Evolutionary conservation across 2,329 filamentous ascomycete species (phyloP).

Genomic region (Diaporthe citriasiana): DNA sequence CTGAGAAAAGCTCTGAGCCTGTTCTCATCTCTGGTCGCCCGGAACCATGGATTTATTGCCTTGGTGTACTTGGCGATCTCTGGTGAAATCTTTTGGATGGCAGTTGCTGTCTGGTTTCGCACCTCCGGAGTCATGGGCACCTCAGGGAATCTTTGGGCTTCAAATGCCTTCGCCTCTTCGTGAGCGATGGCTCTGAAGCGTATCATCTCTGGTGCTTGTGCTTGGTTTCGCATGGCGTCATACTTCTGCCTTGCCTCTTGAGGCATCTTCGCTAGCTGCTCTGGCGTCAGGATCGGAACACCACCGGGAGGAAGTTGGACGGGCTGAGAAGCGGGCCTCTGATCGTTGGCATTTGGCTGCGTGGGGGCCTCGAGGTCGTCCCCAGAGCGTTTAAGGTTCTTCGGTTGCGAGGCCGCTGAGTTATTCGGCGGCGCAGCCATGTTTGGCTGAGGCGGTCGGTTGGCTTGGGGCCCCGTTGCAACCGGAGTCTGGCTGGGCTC

Average conservation of each 20-base stretch:
- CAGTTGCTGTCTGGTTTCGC: conserved; percentile 59
- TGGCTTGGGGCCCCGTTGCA: conserved; percentile 39
- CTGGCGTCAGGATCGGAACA: conserved; percentile 43
- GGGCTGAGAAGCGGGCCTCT: conserved; percentile 47
- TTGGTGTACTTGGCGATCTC: conserved; percentile 48
- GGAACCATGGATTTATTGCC: conserved; percentile 63
- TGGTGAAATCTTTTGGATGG: conserved; percentile 59
- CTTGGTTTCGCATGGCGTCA: conserved; percentile 52
- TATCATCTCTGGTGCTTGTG: conserved; percentile 42
- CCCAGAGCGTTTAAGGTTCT: conserved; percentile 66
- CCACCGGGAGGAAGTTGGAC: conserved; percentile 31
- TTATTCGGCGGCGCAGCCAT: conserved; percentile 54
- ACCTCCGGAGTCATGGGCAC: conserved; percentile 63
- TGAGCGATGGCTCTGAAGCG: conserved; percentile 55
- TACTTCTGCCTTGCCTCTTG: conserved; percentile 62
- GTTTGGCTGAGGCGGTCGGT: conserved; percentile 51
- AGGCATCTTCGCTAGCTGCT: conserved; percentile 57
- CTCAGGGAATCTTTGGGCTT: conserved; percentile 59
- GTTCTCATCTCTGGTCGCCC: conserved; percentile 62
- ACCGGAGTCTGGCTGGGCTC: conserved; percentile 47
- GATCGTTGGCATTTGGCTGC: conserved; percentile 48
- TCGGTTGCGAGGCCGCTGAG: conserved; percentile 56
- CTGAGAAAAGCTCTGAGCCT: conserved; percentile 67
- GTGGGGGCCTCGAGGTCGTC: conserved; percentile 59
- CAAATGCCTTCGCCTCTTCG: conserved; percentile 57